A percentile compares a stretch with the other conserved stretches of the same genome.
phyloP scores from a whole-genome alignment of 352 stramenopile species.

The Pythium sp. region DNA sequence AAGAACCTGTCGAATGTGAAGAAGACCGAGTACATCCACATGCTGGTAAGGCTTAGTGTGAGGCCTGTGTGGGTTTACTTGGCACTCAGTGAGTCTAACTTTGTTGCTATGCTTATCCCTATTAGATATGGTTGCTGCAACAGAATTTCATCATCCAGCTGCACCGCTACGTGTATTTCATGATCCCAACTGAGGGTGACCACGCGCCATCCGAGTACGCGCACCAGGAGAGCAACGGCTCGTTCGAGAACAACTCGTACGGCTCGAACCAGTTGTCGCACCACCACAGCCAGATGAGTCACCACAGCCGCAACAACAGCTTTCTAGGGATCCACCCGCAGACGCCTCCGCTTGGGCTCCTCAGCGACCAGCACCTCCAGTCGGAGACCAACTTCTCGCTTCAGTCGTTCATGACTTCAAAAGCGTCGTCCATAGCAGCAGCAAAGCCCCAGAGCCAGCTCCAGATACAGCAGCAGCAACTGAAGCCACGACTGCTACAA shows the following conservation, averaged over 20 bases:
- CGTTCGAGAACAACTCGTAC: slow-evolving; percentile 28
- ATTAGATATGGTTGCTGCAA: slow-evolving; percentile 80
- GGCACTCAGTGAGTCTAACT: neutral
- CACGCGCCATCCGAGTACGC: slow-evolving; percentile 20
- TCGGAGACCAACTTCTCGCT: slow-evolving; percentile 6
- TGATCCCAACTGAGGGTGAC: slow-evolving; percentile 72
- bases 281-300: slow-evolving; percentile 13
- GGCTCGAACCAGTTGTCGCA: slow-evolving; percentile 19
- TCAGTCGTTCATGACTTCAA: slow-evolving; percentile 10
- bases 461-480: neutral
- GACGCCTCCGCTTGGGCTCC: neutral
- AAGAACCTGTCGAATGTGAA: slow-evolving; percentile 60
- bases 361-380: neutral
- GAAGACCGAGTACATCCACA: slow-evolving; percentile 86
- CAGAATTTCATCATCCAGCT: slow-evolving; percentile 81
- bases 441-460: neutral
- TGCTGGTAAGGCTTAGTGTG: slow-evolving; percentile 40
- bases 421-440: neutral
- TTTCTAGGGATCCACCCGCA: neutral
- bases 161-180: slow-evolving; percentile 86
- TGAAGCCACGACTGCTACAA: neutral
- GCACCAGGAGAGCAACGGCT: slow-evolving; percentile 27
- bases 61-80: neutral
- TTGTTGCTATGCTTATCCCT: neutral
- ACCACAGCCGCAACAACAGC: slow-evolving; percentile 12